These are phyloP conservation scores for Colletotrichum eleusines DNA, from an alignment of 2,329 filamentous ascomycete genomes.

Conservation along the genomic window DNA sequence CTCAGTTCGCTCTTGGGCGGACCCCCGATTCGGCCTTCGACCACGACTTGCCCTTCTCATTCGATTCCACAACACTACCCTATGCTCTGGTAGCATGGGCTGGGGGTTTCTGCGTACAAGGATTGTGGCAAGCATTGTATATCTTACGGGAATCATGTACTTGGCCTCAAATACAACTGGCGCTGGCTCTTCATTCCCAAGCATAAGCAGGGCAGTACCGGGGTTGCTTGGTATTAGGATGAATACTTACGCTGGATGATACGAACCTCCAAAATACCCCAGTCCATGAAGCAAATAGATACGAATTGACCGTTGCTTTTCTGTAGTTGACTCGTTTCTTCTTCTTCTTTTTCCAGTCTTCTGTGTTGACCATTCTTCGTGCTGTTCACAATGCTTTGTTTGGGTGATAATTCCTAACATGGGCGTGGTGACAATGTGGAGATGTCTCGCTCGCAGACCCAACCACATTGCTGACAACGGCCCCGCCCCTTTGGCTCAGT, in stretches of 20 bases:
- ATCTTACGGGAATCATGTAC: not conserved
- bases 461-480: not conserved
- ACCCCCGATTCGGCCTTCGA: not conserved
- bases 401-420: not conserved
- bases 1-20: too few relatives aligned
- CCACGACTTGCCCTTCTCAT: too few relatives aligned
- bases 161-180: not conserved
- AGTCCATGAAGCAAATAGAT: not conserved
- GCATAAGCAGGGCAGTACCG: not conserved
- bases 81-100: too few relatives aligned
- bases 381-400: not conserved
- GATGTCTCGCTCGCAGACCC: not conserved
- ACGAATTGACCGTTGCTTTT: not conserved
- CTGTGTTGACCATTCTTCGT: not conserved
- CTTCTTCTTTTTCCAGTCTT: too few relatives aligned
- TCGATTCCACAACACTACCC: too few relatives aligned
- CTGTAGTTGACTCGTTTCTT: too few relatives aligned
- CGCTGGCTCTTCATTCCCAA: too few relatives aligned
- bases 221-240: not conserved
- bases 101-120: not conserved
- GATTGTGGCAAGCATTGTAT: too few relatives aligned
- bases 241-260: not conserved
- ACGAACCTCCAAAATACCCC: not conserved
- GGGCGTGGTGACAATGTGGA: not conserved
- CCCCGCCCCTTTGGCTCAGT: conserved; percentile 37